Conservation (phyloP, 2,329 filamentous ascomycete genomes). For the Podosphaera xanthii region DNA sequence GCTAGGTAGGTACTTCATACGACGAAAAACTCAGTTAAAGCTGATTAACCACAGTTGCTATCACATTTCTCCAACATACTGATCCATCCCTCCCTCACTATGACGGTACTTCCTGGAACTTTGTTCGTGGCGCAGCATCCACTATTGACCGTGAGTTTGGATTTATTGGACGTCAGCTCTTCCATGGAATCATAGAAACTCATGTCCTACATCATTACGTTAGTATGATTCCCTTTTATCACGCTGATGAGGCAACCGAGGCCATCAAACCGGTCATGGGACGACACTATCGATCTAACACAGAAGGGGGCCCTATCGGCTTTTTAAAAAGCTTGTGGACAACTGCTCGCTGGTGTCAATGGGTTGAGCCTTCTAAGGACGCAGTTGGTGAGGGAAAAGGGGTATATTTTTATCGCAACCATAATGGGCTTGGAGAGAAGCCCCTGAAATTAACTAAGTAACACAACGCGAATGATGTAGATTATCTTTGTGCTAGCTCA, state of each 20-base stretch:
- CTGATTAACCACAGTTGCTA: constrained; percentile 43
- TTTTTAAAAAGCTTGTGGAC: constrained; percentile 71
- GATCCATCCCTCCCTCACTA: constrained; percentile 90
- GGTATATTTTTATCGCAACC: constrained; percentile 93
- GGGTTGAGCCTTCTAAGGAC: constrained; percentile 78
- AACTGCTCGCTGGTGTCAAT: constrained; percentile 74
- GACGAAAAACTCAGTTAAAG: not conserved
- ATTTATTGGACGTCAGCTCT: constrained; percentile 71
- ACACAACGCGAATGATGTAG: constrained; percentile 4
- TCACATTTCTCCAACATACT: constrained; percentile 94
- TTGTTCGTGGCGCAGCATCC: constrained; percentile 74
- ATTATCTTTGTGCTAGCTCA: no score
- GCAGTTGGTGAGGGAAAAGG: constrained; percentile 61
- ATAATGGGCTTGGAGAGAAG: constrained; percentile 50
- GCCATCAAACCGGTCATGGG: constrained; percentile 94
- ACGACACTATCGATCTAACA: constrained; percentile 74
- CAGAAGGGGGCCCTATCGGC: constrained; percentile 50
- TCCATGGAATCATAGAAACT: constrained; percentile 94
- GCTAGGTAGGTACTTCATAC: constrained; percentile 47
- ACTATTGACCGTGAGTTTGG: constrained; percentile 96
- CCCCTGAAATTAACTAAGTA: constrained; percentile 5
- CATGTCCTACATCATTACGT: constrained; percentile 97
- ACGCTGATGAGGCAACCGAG: constrained; percentile 82
- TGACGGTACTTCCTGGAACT: constrained; percentile 68
- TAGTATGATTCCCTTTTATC: constrained; percentile 87